Conservation (phyloP, 768 basidiomycete genomes). For the Lyophyllum atratum region DNA sequence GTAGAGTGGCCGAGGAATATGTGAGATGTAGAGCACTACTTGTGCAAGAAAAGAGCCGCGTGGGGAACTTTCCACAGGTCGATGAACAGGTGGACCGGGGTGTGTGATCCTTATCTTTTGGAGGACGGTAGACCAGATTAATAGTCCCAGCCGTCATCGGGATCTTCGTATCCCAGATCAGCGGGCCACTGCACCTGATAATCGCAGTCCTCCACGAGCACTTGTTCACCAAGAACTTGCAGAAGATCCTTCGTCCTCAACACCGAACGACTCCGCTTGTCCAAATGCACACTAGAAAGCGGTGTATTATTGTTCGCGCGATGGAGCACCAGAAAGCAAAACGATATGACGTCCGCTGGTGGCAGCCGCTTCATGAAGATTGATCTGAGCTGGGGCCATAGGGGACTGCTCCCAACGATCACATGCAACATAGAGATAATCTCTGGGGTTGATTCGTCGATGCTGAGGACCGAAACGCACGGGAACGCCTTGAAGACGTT, state of each 20-base stretch:
- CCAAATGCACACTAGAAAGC: constrained; percentile 29
- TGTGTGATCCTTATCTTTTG: background rate
- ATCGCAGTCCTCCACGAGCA: constrained; percentile 29
- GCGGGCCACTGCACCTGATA: constrained; percentile 35
- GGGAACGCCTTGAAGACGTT: constrained; percentile 39
- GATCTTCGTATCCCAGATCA: constrained; percentile 39
- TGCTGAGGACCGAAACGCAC: constrained; percentile 29
- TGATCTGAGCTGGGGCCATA: constrained; percentile 38
- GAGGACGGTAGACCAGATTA: background rate
- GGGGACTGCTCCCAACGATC: background rate
- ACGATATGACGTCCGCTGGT: constrained; percentile 27
- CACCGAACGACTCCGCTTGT: constrained; percentile 37
- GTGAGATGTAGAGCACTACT: too few species aligned
- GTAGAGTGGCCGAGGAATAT: too few species aligned
- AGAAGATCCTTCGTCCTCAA: constrained; percentile 31
- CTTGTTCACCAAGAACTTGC: constrained; percentile 27
- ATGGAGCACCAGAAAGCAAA: constrained; percentile 31
- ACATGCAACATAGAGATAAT: constrained; percentile 32
- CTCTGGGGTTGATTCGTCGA: constrained; percentile 34
- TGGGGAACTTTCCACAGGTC: background rate
- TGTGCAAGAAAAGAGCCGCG: too few species aligned
- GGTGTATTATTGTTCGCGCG: constrained; percentile 22
- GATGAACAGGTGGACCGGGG: background rate
- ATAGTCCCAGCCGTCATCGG: constrained; percentile 27
- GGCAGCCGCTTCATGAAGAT: constrained; percentile 36